Evolutionary conservation across 1,139 yeast species (phyloP).

Genomic region (Pichia kudriavzevii): DNA sequence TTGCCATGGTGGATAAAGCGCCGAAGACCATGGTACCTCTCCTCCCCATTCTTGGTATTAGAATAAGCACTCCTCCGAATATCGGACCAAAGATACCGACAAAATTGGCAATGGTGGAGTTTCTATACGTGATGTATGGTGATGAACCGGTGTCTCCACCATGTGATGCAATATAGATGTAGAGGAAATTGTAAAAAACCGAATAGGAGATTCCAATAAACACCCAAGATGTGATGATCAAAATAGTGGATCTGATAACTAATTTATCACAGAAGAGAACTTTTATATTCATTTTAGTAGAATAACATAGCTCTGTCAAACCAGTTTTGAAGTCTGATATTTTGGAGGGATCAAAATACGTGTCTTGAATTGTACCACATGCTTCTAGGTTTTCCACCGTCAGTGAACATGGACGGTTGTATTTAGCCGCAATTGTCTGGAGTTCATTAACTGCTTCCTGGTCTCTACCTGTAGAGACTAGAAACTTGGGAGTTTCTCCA

Average conservation of each 20-base stretch:
- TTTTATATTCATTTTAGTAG: conserved; percentile 27
- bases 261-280: conserved; percentile 34
- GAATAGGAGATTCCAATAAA: conserved; percentile 48
- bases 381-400: conserved; percentile 38
- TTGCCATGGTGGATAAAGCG: conserved; percentile 44
- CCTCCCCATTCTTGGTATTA: conserved; percentile 43
- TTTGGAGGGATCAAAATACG: conserved; percentile 13
- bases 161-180: conserved; percentile 38
- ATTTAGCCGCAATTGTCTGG: conserved; percentile 35
- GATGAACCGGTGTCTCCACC: conserved; percentile 38
- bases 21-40: conserved; percentile 51
- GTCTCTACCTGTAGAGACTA: conserved; percentile 45
- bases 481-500: conserved; percentile 52
- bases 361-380: conserved; percentile 33
- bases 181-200: conserved; percentile 43
- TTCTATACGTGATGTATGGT: conserved; percentile 38
- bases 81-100: conserved; percentile 52
- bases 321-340: conserved; percentile 12
- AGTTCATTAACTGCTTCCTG: conserved; percentile 39
- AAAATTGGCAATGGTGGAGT: conserved; percentile 43
- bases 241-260: conserved; percentile 34
- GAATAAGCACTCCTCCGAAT: conserved; percentile 40
- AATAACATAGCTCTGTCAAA: conserved; percentile 20
- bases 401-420: conserved; percentile 36
- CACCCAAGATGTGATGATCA: conserved; percentile 41